Evolutionary conservation across 345 rosid genomes (phyloP).

Genomic region (sweet orange (Citrus sinensis)): DVS_A1.0 CM039167.1:26645001-26645500

Average conservation of each 20-base stretch:
- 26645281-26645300: conserved; percentile 84
- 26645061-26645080: conserved; percentile 45
- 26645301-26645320: conserved; percentile 92
- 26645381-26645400: conserved; percentile 1
- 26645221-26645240: conserved; percentile 84
- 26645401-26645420: conserved; percentile 3
- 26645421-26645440: conserved; percentile 21
- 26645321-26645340: conserved; percentile 91
- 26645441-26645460: conserved; percentile 61
- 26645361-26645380: conserved; percentile 66
- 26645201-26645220: conserved; percentile 93
- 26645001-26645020: conserved; percentile 46
- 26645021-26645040: conserved; percentile 76
- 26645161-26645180: conserved; percentile 96
- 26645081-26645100: conserved; percentile 43
- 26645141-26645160: conserved; percentile 76
- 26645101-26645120: conserved; percentile 25
- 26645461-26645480: conserved; percentile 94
- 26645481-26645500: conserved; percentile 90
- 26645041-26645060: conserved; percentile 84
- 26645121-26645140: conserved; percentile 52
- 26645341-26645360: conserved; percentile 89
- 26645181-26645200: conserved; percentile 51
- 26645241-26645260: conserved; percentile 79
- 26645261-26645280: conserved; percentile 84